These are phyloP conservation scores for Sporothrix protearum DNA, from an alignment of 2,329 filamentous ascomycete genomes.

Conservation along the genomic window DNA sequence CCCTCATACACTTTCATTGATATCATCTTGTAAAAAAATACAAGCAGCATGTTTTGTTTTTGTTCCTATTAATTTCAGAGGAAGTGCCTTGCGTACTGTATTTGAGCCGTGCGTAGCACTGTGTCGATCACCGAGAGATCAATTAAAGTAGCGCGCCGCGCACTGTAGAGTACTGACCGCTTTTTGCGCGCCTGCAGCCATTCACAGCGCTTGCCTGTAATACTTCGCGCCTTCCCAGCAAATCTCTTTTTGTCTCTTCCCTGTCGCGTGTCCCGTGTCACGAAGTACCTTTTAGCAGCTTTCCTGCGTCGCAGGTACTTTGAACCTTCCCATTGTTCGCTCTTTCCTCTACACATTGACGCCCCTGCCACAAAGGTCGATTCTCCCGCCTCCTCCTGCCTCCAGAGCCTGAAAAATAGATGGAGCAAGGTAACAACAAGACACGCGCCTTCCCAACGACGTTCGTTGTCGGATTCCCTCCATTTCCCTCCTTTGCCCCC, in stretches of 20 bases:
- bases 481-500: background rate
- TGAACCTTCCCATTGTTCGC: background rate
- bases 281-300: background rate
- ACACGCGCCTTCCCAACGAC: slow-evolving; percentile 13
- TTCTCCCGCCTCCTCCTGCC: slow-evolving; percentile 13
- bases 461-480: background rate
- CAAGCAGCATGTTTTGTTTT: slow-evolving; percentile 8
- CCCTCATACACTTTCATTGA: slow-evolving; percentile 2
- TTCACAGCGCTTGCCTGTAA: background rate
- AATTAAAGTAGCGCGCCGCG: background rate
- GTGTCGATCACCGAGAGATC: background rate
- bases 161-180: slow-evolving; percentile 18
- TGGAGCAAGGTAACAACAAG: background rate
- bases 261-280: slow-evolving; percentile 20
- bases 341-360: background rate
- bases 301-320: background rate
- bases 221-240: slow-evolving; percentile 22
- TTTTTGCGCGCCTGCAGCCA: slow-evolving; percentile 10
- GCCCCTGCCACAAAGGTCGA: background rate
- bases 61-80: background rate
- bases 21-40: slow-evolving; percentile 10
- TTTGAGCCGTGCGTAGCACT: background rate
- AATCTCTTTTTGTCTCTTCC: slow-evolving; percentile 17
- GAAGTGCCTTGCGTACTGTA: background rate
- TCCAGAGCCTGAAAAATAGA: background rate